A percentile compares a stretch with the other conserved stretches of the same genome.
phyloP scores from a whole-genome alignment of 2,329 filamentous ascomycete genomes.

The Monilinia polystroma region DNA sequence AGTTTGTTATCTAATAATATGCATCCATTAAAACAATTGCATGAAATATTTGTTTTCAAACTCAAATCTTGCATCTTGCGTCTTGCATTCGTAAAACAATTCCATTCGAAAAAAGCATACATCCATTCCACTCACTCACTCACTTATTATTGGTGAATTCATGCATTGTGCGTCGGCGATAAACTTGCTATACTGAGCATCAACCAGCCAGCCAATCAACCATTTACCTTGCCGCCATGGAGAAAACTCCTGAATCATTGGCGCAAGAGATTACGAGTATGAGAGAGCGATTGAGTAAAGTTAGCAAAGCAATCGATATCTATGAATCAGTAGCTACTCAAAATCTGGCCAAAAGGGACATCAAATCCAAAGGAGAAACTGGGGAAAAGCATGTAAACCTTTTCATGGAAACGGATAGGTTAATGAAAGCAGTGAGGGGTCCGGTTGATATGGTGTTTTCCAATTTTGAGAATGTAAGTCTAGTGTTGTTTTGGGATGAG shows the following conservation, averaged over 20 bases:
- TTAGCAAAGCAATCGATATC: constrained; percentile 11
- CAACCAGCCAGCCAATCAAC: neutral
- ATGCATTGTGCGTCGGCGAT: neutral
- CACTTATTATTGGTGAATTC: neutral
- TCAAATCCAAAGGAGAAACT: neutral
- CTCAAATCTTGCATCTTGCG: neutral
- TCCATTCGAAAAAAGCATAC: neutral
- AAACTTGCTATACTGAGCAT: too few relatives aligned
- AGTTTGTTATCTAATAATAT: neutral
- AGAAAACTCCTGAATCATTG: constrained; percentile 13
- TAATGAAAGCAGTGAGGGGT: constrained; percentile 15
- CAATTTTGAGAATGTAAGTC: constrained; percentile 22
- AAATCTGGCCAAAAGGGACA: constrained; percentile 5
- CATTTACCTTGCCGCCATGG: neutral
- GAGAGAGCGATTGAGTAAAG: constrained; percentile 16
- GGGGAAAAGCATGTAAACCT: constrained; percentile 16
- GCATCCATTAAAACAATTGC: neutral
- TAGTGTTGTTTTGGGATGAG: neutral
- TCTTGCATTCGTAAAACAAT: constrained; percentile 4
- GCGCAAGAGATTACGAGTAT: constrained; percentile 15
- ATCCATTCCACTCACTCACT: neutral
- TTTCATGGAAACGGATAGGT: constrained; percentile 14
- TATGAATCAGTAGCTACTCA: constrained; percentile 6
- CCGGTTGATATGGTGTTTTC: constrained; percentile 18
- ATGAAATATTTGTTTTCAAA: neutral